Conservation (phyloP, 129 eudicot genomes). For the Glebionis coronaria region DNA sequence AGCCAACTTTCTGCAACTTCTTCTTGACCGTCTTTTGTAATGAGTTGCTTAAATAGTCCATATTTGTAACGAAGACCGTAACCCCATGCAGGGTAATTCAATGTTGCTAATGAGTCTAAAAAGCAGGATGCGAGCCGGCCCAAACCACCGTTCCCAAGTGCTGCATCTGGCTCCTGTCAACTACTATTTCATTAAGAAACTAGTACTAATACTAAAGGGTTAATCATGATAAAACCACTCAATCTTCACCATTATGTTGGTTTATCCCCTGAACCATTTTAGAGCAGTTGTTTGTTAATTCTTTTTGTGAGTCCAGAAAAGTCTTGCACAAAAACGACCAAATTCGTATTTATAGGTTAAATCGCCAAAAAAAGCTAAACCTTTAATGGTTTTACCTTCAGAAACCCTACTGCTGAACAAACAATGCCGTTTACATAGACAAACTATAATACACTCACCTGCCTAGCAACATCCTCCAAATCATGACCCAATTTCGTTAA, state of each 20-base stretch:
- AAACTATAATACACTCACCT: constrained; percentile 36
- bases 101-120: constrained; percentile 61
- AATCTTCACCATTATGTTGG: not conserved
- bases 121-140: constrained; percentile 70
- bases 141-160: constrained; percentile 71
- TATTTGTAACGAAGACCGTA: constrained; percentile 67
- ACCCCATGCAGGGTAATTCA: constrained; percentile 77
- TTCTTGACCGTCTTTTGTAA: constrained; percentile 73
- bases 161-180: constrained; percentile 71
- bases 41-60: constrained; percentile 59
- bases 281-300: too few species aligned
- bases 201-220: not conserved
- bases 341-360: too few species aligned
- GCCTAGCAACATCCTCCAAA: constrained; percentile 56
- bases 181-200: constrained; percentile 24
- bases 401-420: not conserved
- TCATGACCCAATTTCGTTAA: constrained; percentile 53
- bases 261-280: too few species aligned
- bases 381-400: too few species aligned
- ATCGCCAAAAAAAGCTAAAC: too few species aligned
- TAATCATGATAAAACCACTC: not conserved
- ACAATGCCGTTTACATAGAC: not conserved
- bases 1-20: constrained; percentile 80
- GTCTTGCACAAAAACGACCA: too few species aligned
- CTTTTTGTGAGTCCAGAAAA: too few species aligned